phyloP scores from a whole-genome alignment of 805 yeast species.

The Monosporozyma siamensis region DNA sequence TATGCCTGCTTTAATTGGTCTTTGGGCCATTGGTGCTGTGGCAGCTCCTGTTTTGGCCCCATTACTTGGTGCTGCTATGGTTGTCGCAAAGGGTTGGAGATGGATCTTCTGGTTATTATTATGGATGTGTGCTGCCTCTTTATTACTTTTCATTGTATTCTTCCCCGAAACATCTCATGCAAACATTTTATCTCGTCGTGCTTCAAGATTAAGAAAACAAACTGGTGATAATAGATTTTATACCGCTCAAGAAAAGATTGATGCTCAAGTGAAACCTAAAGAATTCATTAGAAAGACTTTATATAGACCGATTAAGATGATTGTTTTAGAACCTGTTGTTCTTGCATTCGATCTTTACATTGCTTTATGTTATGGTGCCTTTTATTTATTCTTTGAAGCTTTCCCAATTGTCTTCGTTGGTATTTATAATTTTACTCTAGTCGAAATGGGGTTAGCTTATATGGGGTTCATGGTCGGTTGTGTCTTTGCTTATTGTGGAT shows the following conservation, averaged over 20 bases:
- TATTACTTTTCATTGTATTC: slow-evolving; percentile 31
- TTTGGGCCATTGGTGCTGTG: slow-evolving; percentile 47
- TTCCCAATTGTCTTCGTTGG: slow-evolving; percentile 47
- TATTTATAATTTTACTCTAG: slow-evolving; percentile 37
- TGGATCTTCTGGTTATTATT: slow-evolving; percentile 46
- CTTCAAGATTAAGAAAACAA: slow-evolving; percentile 33
- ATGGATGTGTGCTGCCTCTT: slow-evolving; percentile 33
- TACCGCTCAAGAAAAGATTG: slow-evolving; percentile 34
- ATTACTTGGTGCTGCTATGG: slow-evolving; percentile 43
- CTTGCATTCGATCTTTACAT: slow-evolving; percentile 42
- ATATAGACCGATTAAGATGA: slow-evolving; percentile 43
- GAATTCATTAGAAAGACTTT: slow-evolving; percentile 28
- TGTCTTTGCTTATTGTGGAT: slow-evolving; percentile 29
- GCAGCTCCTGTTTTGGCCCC: slow-evolving; percentile 52
- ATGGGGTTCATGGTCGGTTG: slow-evolving; percentile 41
- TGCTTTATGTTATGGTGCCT: slow-evolving; percentile 42
- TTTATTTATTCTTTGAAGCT: slow-evolving; percentile 52
- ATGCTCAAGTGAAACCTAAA: slow-evolving; percentile 15
- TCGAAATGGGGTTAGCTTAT: slow-evolving; percentile 41
- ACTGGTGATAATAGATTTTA: slow-evolving; percentile 43
- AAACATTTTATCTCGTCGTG: slow-evolving; percentile 40
- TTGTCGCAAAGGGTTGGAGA: slow-evolving; percentile 42
- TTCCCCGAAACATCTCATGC: slow-evolving; percentile 43
- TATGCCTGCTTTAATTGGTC: slow-evolving; percentile 39
- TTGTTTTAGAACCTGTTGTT: slow-evolving; percentile 48